These are phyloP conservation scores for Phytophthora cryptogea DNA, from an alignment of 352 stramenopile genomes.

Conservation along the genomic window DNA sequence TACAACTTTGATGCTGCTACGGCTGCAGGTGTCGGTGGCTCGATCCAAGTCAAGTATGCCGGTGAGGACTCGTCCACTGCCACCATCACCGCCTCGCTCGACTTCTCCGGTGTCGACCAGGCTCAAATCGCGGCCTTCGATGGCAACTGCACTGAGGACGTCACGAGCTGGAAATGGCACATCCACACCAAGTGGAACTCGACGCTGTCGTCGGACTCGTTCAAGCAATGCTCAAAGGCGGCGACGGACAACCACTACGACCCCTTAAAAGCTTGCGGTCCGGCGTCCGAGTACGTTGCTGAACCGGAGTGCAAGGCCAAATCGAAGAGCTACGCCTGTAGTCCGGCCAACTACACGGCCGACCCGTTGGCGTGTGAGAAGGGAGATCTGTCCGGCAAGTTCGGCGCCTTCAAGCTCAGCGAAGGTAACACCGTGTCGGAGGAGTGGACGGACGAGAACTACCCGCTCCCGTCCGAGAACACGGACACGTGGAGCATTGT, in stretches of 20 bases:
- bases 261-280: constrained; percentile 45
- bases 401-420: constrained; percentile 44
- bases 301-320: constrained; percentile 35
- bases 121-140: constrained; percentile 33
- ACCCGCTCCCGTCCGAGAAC: constrained; percentile 44
- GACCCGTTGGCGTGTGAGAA: constrained; percentile 52
- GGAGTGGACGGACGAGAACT: constrained; percentile 53
- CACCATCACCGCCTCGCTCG: constrained; percentile 44
- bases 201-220: constrained; percentile 35
- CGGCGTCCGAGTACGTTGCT: constrained; percentile 47
- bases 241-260: constrained; percentile 65
- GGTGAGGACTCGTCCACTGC: constrained; percentile 29
- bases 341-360: constrained; percentile 40
- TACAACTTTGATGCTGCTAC: constrained; percentile 48
- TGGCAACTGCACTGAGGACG: constrained; percentile 40
- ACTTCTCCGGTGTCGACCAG: constrained; percentile 45
- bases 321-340: constrained; percentile 48
- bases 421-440: constrained; percentile 24
- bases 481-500: constrained; percentile 64
- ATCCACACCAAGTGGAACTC: constrained; percentile 58
- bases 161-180: constrained; percentile 61
- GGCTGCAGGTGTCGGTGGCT: constrained; percentile 40
- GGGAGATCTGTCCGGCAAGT: constrained; percentile 64
- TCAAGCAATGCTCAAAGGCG: constrained; percentile 46
- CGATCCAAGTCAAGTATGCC: constrained; percentile 45